These are phyloP conservation scores for Arthroderma sp. DNA, from an alignment of 2,329 filamentous ascomycete species.

Conservation along the genomic window DNA sequence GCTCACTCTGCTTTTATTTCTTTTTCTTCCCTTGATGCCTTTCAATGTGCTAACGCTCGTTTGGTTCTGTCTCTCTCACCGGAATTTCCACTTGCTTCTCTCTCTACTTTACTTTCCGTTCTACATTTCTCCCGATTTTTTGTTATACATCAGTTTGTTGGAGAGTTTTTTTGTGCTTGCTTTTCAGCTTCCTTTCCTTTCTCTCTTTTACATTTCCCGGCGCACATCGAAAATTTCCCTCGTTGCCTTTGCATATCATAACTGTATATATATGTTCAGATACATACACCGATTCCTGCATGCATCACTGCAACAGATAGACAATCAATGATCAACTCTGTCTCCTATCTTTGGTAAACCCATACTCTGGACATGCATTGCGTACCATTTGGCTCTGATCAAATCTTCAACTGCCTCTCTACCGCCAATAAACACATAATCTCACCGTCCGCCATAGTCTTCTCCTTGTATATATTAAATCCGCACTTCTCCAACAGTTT, in stretches of 20 bases:
- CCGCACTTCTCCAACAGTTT: conserved; percentile 13
- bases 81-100: neutral
- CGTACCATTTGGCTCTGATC: too few relatives aligned
- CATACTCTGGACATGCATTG: too few relatives aligned
- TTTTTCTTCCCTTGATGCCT: neutral
- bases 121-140: neutral
- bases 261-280: conserved; percentile 4
- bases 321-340: neutral
- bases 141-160: neutral
- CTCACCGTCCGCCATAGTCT: conserved; percentile 1
- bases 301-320: neutral
- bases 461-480: conserved; percentile 10
- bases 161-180: neutral
- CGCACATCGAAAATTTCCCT: conserved; percentile 1
- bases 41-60: neutral
- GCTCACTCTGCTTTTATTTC: neutral
- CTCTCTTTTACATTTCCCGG: neutral
- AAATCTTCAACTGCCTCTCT: neutral
- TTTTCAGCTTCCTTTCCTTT: too few relatives aligned
- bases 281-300: conserved; percentile 2
- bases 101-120: neutral
- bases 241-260: conserved; percentile 3
- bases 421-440: conserved; percentile 3
- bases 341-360: too few relatives aligned
- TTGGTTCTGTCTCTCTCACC: neutral